Percentiles rank a stretch among this genome's conserved stretches.
These are phyloP conservation scores for Brassica incana DNA, from an alignment of 345 rosid genomes.

Conservation along the genomic window DNA sequence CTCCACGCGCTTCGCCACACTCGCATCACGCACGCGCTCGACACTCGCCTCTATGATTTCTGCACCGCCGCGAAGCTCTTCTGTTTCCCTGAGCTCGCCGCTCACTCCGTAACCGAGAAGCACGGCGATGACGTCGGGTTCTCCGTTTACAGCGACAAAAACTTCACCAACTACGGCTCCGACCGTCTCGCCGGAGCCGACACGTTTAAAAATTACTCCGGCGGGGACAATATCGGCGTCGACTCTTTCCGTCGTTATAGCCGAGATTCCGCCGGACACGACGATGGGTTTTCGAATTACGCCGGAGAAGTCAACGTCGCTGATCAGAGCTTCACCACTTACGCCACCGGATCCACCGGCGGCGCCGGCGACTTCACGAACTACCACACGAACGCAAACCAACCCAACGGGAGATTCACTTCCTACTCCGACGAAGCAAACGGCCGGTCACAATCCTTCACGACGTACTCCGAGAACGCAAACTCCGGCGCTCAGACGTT, in stretches of 20 bases:
- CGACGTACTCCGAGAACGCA: conserved; percentile 45
- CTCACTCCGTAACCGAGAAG: conserved; percentile 34
- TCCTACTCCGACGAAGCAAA: conserved; percentile 57
- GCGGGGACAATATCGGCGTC: conserved; percentile 39
- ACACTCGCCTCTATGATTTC: conserved; percentile 52
- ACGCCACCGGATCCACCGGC: conserved; percentile 62
- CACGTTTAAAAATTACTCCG: conserved; percentile 61
- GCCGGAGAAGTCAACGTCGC: conserved; percentile 54
- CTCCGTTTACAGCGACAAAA: conserved; percentile 45
- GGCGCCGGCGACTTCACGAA: conserved; percentile 59
- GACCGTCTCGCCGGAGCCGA: conserved; percentile 50
- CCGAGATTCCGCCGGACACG: conserved; percentile 51
- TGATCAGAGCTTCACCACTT: conserved; percentile 74
- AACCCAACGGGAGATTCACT: conserved; percentile 59
- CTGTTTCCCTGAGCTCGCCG: conserved; percentile 64
- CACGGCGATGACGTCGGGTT: conserved; percentile 56
- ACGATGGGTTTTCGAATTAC: conserved; percentile 46
- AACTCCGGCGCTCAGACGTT: conserved; percentile 68
- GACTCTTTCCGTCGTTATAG: conserved; percentile 69
- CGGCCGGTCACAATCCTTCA: conserved; percentile 56
- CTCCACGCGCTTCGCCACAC: conserved; percentile 61
- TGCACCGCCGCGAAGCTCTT: conserved; percentile 82
- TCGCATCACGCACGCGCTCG: conserved; percentile 59
- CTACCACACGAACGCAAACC: conserved; percentile 61
- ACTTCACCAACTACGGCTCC: conserved; percentile 79